phyloP scores from a whole-genome alignment of 1,284 basidiomycete genomes.

The Agroathelia rolfsii region DNA sequence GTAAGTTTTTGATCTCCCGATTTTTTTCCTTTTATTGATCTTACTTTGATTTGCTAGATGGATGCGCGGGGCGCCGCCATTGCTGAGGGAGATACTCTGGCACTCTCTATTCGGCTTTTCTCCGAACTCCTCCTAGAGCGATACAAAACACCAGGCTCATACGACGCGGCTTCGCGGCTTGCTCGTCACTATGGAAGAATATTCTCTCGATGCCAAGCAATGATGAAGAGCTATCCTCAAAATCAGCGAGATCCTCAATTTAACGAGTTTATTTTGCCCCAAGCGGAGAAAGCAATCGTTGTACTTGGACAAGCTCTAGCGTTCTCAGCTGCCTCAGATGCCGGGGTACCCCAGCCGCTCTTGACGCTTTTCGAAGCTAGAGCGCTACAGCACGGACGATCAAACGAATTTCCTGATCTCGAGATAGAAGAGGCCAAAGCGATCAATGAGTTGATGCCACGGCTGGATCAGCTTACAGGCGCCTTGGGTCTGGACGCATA shows the following conservation, averaged over 20 bases:
- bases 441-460: no score
- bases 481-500: conserved; percentile 34
- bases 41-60: no score
- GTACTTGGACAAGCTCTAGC: conserved; percentile 43
- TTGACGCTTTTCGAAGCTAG: no score
- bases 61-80: conserved; percentile 41
- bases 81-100: conserved; percentile 44
- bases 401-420: no score
- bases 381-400: no score
- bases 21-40: no score
- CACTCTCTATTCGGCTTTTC: conserved; percentile 42
- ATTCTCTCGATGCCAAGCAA: conserved; percentile 33
- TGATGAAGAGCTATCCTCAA: conserved; percentile 26
- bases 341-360: conserved; percentile 30
- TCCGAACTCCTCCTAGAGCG: conserved; percentile 37
- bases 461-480: no score
- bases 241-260: conserved; percentile 36
- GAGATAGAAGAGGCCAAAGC: no score
- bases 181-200: no score
- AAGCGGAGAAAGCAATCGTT: conserved; percentile 34
- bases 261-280: conserved; percentile 38
- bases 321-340: conserved; percentile 35
- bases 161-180: conserved; percentile 31
- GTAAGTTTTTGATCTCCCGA: no score
- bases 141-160: conserved; percentile 32